A percentile compares a stretch with the other conserved stretches of the same genome.
phyloP scores from a whole-genome alignment of 2,329 filamentous ascomycete species.

The Lecanosticta acicola region DNA sequence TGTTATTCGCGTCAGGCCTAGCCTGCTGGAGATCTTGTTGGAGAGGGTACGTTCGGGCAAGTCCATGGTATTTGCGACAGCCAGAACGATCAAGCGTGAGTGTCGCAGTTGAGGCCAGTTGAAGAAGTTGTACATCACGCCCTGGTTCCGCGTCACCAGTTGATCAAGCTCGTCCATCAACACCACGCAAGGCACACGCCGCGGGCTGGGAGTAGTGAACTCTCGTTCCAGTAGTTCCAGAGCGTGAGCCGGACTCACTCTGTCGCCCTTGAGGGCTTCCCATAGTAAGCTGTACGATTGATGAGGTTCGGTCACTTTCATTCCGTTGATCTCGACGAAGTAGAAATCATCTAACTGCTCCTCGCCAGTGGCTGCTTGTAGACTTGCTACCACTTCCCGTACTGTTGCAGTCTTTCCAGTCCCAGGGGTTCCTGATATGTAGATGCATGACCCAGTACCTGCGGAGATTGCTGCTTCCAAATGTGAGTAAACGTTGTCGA shows the following conservation, averaged over 20 bases:
- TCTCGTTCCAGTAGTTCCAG: constrained; percentile 86
- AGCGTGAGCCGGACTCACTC: constrained; percentile 86
- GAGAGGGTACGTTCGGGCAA: constrained; percentile 89
- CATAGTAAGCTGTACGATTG: constrained; percentile 92
- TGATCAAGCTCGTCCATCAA: constrained; percentile 98
- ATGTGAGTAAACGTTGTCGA: constrained; percentile 85
- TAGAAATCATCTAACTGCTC: constrained; percentile 98
- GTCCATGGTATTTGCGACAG: constrained; percentile 99
- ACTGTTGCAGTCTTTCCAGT: constrained; percentile 98
- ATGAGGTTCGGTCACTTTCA: constrained; percentile 98
- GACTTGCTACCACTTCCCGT: constrained; percentile 81
- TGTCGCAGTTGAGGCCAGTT: constrained; percentile 94
- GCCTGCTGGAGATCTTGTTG: constrained; percentile 93
- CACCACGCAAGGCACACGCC: constrained; percentile 90
- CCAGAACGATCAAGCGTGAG: constrained; percentile 88
- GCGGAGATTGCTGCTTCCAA: constrained; percentile 91
- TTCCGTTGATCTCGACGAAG: constrained; percentile 98
- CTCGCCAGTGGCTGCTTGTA: constrained; percentile 78
- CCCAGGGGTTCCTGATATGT: constrained; percentile 97
- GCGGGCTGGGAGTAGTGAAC: constrained; percentile 84
- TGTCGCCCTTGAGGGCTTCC: constrained; percentile 90
- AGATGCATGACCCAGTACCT: constrained; percentile 91
- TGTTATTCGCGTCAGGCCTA: constrained; percentile 82
- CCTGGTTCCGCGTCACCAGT: constrained; percentile 94
- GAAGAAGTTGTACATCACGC: constrained; percentile 99